A percentile compares a stretch with the other conserved stretches of the same genome.
These are phyloP conservation scores for Bruguiera gymnorhiza DNA, from an alignment of 345 rosid species.

Conservation along the genomic window DNA sequence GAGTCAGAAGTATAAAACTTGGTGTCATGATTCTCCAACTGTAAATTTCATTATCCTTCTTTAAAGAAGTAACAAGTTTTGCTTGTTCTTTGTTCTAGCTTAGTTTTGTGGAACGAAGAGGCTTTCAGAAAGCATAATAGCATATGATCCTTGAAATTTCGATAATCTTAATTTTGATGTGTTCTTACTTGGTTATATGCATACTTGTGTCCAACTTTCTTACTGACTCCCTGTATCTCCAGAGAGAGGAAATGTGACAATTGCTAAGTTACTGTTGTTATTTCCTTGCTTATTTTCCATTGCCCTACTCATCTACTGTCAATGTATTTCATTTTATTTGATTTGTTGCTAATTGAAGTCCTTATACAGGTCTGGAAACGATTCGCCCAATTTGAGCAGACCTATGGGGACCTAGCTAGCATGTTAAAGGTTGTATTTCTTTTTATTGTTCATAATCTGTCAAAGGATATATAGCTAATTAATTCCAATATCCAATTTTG, in stretches of 20 bases:
- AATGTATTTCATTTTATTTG: background rate
- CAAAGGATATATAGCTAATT: background rate
- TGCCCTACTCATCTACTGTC: background rate
- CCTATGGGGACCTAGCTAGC: conserved; percentile 92
- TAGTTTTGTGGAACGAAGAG: no score
- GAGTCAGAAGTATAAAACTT: background rate
- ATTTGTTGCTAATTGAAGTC: conserved; percentile 2
- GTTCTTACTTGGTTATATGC: background rate
- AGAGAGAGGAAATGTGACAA: no score
- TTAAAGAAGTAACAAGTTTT: background rate
- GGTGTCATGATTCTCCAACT: background rate
- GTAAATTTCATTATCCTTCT: background rate
- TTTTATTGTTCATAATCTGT: background rate
- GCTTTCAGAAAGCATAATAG: background rate
- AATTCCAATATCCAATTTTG: background rate
- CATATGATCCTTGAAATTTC: no score
- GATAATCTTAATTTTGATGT: background rate
- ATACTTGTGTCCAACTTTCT: background rate
- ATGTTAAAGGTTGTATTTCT: conserved; percentile 65
- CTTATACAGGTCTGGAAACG: conserved; percentile 78
- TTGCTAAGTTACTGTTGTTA: no score
- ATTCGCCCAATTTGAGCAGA: conserved; percentile 78
- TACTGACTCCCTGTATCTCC: background rate
- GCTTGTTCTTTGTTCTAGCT: no score
- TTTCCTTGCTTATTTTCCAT: no score